phyloP scores from a whole-genome alignment of 176 grass and related monocot genomes.

The Paspalum vaginatum region DNA sequence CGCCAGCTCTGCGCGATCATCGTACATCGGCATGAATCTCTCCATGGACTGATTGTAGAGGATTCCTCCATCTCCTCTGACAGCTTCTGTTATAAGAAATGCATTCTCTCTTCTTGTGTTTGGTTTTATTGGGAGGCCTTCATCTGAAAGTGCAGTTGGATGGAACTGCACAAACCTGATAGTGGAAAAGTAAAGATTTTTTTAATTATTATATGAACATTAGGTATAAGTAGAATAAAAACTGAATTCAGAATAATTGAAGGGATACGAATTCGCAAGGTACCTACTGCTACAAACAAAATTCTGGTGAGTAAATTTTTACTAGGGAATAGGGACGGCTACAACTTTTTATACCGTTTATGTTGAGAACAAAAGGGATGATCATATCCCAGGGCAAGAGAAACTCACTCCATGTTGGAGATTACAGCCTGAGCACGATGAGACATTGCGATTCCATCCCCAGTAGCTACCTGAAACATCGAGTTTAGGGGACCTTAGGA shows the following conservation, averaged over 20 bases:
- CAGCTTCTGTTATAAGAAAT: constrained; percentile 93
- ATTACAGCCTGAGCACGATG: constrained; percentile 96
- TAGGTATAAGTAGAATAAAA: constrained; percentile 2
- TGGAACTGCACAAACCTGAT: constrained; percentile 98
- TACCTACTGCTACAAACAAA: background rate
- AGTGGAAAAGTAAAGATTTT: background rate
- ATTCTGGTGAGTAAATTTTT: background rate
- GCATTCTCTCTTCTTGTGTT: constrained; percentile 76
- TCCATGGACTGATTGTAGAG: constrained; percentile 91
- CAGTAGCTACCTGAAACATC: constrained; percentile 82
- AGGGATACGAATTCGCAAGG: background rate
- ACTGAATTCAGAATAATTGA: constrained; percentile 11
- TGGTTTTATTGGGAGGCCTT: constrained; percentile 85
- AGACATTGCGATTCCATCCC: constrained; percentile 96
- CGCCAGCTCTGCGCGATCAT: constrained; percentile 80
- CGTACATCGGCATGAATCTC: constrained; percentile 90
- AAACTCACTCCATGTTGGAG: constrained; percentile 99
- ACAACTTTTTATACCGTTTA: background rate
- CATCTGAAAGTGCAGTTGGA: constrained; percentile 89
- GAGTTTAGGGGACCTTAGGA: constrained; percentile 26
- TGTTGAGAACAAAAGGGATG: constrained; percentile 23
- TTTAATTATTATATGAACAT: constrained; percentile 8
- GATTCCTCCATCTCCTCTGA: constrained; percentile 92
- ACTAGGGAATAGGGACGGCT: background rate
- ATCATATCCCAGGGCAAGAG: constrained; percentile 5